Conservation (phyloP, 495 filamentous ascomycete genomes). For the Penicillium desertorum region DNA sequence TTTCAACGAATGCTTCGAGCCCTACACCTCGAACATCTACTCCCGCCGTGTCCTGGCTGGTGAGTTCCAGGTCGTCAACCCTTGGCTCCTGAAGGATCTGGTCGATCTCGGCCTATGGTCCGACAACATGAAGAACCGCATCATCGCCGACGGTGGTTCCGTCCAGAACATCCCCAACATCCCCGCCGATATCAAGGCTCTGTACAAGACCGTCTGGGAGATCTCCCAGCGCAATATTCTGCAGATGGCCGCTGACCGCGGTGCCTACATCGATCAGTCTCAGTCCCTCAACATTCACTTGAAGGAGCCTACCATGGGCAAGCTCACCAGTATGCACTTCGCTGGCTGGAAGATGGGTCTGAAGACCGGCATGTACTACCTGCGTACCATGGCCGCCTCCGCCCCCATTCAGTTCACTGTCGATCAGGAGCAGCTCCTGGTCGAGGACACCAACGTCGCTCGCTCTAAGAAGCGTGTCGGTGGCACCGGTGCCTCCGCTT, state of each 20-base stretch:
- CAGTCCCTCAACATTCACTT: conserved; percentile 99
- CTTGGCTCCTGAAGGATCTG: conserved; percentile 96
- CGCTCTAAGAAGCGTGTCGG: conserved; percentile 69
- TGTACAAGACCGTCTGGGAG: conserved; percentile 99
- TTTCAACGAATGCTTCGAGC: conserved; percentile 99
- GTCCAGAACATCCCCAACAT: conserved; percentile 97
- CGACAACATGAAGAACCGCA: conserved; percentile 99
- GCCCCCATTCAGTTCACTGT: conserved; percentile 99
- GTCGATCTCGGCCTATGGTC: conserved; percentile 98
- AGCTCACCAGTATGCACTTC: conserved; percentile 99
- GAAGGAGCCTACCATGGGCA: conserved; percentile 98
- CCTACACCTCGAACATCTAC: conserved; percentile 99
- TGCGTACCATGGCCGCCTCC: conserved; percentile 94
- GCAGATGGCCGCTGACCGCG: conserved; percentile 97
- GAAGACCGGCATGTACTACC: conserved; percentile 99
- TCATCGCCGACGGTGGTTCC: conserved; percentile 93
- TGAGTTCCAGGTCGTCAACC: conserved; percentile 99
- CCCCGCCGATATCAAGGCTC: conserved; percentile 88
- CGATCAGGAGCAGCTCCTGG: conserved; percentile 92
- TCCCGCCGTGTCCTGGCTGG: conserved; percentile 95
- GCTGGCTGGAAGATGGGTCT: conserved; percentile 97
- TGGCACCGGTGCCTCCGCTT: conserved; percentile 45
- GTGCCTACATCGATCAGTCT: conserved; percentile 97
- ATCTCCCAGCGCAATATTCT: conserved; percentile 95
- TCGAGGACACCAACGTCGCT: conserved; percentile 79